phyloP scores from a whole-genome alignment of 148 eudicot genomes.

The Talinum fruticosum region DNA sequence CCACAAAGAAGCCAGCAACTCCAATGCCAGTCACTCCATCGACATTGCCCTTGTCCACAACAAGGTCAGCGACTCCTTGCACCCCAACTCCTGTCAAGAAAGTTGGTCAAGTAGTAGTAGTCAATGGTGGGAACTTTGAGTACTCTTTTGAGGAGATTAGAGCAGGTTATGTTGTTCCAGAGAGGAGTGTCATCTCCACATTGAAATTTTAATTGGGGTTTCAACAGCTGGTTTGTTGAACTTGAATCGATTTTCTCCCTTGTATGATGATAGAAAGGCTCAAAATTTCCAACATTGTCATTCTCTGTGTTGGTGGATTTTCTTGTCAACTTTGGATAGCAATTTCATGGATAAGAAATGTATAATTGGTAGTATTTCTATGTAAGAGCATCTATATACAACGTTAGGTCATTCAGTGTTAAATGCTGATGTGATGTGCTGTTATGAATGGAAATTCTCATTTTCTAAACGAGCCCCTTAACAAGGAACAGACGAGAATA shows the following conservation, averaged over 20 bases:
- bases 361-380: too few relatives aligned
- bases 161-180: slow-evolving; percentile 50
- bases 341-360: too few relatives aligned
- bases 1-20: slow-evolving; percentile 37
- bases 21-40: slow-evolving; percentile 54
- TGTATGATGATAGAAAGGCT: background rate
- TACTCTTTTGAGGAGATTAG: slow-evolving; percentile 75
- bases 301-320: too few relatives aligned
- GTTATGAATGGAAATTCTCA: too few relatives aligned
- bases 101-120: slow-evolving; percentile 9
- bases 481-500: too few relatives aligned
- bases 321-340: too few relatives aligned
- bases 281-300: background rate
- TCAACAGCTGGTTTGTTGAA: slow-evolving; percentile 11
- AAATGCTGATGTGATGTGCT: too few relatives aligned
- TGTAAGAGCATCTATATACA: too few relatives aligned
- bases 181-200: slow-evolving; percentile 17
- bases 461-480: too few relatives aligned
- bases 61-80: slow-evolving; percentile 48
- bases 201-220: slow-evolving; percentile 17
- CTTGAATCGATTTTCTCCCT: slow-evolving; percentile 1
- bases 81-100: slow-evolving; percentile 15
- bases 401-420: too few relatives aligned
- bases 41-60: slow-evolving; percentile 23
- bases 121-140: slow-evolving; percentile 35